Evolutionary conservation across 179 eudicot genomes (phyloP), one percentile per base, ranked within the genome.

Genomic region (Spinacia oleracea): DNA sequence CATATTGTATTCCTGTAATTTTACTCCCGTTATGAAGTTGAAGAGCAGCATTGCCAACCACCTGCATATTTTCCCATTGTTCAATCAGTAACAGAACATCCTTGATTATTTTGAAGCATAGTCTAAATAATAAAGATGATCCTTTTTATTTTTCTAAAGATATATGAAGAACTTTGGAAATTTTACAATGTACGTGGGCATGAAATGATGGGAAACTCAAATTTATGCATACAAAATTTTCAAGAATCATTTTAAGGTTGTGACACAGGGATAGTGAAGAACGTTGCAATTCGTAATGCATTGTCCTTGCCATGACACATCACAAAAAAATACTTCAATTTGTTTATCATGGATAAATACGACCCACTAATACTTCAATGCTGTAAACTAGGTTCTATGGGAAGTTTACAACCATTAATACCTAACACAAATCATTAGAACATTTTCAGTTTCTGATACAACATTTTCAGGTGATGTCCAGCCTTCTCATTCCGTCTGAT

Each of bases 21-120:
- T 91, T 76, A 55, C 50, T 80, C 65, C 91, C 91, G 23, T 85
- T 81, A 78, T 89, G 97, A 34, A 93, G 89, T 81, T 91, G 98
- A 81, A 90, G 87, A 40, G 98, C 94, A 51, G 88, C 93, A 73
- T 96, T 90, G 16, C 98, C 97, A 60, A 93, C 96, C 50, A 93
- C 91, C 99, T 93, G 90, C 78, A 59, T 66, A 10, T 65, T 34
- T 35, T 46, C 62, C 69, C 62, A 20, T 69, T 20, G 50, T 34
- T 12, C 67, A 38, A 59, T 38, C 62, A 80, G 77, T 48, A 51
- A 65, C 32, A 76, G 60, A 76, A 27, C 63, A 20, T 15, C 25
- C 9, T 6, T 10, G 62, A 38, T 16, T 60, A 23, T 27, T 42
- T 70, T 12, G 12, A 16, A 46, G 42, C 0, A 0, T 16, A 32